A percentile compares a stretch with the other conserved stretches of the same genome.
Evolutionary conservation across 2,329 filamentous ascomycete genomes (phyloP).

Genomic region (Beauveria sp.): DNA sequence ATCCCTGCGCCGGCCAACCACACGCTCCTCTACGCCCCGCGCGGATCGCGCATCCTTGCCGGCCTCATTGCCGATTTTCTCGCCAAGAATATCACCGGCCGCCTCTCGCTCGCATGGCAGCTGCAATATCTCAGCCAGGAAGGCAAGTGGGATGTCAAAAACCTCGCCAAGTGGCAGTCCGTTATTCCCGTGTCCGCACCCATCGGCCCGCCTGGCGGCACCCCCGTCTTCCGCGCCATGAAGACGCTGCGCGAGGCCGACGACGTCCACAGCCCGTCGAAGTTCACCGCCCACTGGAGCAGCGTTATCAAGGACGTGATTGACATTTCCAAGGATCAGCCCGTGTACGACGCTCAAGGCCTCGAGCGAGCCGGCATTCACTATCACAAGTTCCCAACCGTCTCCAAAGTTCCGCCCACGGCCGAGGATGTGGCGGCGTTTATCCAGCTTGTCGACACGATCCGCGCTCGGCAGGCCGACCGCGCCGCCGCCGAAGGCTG

Average conservation of each 20-base stretch:
- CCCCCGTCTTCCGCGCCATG: slow-evolving; percentile 72
- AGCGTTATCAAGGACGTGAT: slow-evolving; percentile 66
- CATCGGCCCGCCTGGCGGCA: slow-evolving; percentile 45
- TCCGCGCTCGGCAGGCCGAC: slow-evolving; percentile 46
- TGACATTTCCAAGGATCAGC: slow-evolving; percentile 85
- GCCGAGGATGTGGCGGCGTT: slow-evolving; percentile 46
- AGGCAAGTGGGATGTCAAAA: slow-evolving; percentile 98
- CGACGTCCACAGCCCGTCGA: slow-evolving; percentile 66
- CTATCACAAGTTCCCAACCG: slow-evolving; percentile 84
- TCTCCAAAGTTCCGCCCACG: slow-evolving; percentile 79
- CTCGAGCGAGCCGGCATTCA: slow-evolving; percentile 59
- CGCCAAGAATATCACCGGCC: slow-evolving; percentile 62
- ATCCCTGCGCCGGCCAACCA: slow-evolving; percentile 75
- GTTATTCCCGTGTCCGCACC: slow-evolving; percentile 69
- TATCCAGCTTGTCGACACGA: slow-evolving; percentile 48
- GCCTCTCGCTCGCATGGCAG: slow-evolving; percentile 83
- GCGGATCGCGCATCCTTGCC: slow-evolving; percentile 66
- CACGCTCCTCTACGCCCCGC: slow-evolving; percentile 72
- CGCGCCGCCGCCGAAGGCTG: slow-evolving; percentile 30
- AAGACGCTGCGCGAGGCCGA: slow-evolving; percentile 92
- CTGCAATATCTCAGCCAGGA: slow-evolving; percentile 79
- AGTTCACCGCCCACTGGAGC: slow-evolving; percentile 63
- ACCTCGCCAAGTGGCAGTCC: slow-evolving; percentile 82
- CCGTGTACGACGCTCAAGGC: slow-evolving; percentile 75
- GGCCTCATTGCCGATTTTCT: slow-evolving; percentile 81